Evolutionary conservation across 2,329 filamentous ascomycete species (phyloP), one percentile per base, ranked within the genome.

Genomic region (Fusarium sp.): DNA sequence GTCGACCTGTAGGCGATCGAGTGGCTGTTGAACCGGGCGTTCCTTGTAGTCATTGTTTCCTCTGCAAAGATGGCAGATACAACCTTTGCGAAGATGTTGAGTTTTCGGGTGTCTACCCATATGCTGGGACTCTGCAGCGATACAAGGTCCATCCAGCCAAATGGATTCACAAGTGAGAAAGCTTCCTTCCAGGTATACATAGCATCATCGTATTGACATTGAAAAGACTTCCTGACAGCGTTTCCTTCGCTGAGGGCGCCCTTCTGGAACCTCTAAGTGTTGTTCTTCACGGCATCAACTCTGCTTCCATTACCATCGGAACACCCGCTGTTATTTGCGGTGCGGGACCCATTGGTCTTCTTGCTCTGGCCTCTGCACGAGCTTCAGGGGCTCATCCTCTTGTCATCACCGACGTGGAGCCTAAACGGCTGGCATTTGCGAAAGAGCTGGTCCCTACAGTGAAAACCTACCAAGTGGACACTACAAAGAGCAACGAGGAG

Each of bases 21-120:
- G 89, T 92, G 12, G 89, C 90, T 5, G 79, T 92, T 18, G 90
- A 92, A 72, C 89, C 89, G 1, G 88, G 89, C 21, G 87, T 90
- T 2, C 87, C 90, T 0, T 92, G 90, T 72, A 83, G 83, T 13
- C 76, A 80, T 34, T 91, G 89, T 74, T 89, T 87, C 71, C 81
- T 88, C 20, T 91, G 89, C 74, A 78, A 78, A 51, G 84, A 85
- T 27, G 89, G 88, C 5, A 85, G 87, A 13, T 90, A 90, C 71
- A 90, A 90, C 71, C 84, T 90, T 8, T 91, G 89, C 73, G 84
- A 88, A 66, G 83, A 87, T 53, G 88, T 90, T 5, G 80, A 83
- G 48, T 91, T 91, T 70, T 81, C 87, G 0, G 88, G 88, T 21
- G 88, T 89, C 18, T 89, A 88, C 69, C 89, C 88, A 0, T 84